These are phyloP conservation scores for Ophiostoma pallidulum DNA, from an alignment of 2,329 filamentous ascomycete species.

Conservation along the genomic window DNA sequence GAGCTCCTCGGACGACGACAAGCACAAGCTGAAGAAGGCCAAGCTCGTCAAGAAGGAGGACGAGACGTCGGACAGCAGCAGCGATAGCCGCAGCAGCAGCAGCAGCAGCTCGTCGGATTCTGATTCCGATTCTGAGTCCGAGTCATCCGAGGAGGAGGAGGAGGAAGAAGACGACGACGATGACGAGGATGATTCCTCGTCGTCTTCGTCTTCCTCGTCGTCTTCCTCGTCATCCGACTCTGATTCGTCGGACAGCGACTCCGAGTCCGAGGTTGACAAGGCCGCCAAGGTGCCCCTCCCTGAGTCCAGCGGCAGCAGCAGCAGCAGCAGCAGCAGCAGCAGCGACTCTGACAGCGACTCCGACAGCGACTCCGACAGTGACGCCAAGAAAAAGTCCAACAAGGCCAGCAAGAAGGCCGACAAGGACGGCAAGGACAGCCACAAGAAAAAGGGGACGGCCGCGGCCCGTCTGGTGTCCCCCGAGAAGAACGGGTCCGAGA, in stretches of 20 bases:
- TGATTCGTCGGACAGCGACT: conserved; percentile 19
- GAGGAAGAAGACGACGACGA: no score
- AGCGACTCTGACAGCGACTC: conserved; percentile 6
- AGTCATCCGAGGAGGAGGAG: conserved; percentile 17
- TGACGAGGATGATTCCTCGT: conserved; percentile 15
- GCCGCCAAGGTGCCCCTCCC: conserved; percentile 23
- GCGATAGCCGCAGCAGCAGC: no score
- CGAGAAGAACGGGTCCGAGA: conserved; percentile 27
- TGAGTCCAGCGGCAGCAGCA: conserved; percentile 23
- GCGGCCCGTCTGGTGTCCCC: conserved; percentile 7
- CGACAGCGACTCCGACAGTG: not conserved
- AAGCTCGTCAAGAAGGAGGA: conserved; percentile 13
- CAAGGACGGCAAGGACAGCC: not conserved
- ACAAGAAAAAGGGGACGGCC: not conserved
- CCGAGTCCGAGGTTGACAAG: conserved; percentile 20
- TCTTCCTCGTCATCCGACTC: conserved; percentile 2
- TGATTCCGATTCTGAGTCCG: conserved; percentile 20
- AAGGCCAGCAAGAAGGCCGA: conserved; percentile 10
- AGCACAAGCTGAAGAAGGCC: conserved; percentile 18
- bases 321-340: conserved; percentile 9
- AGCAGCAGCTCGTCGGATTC: no score
- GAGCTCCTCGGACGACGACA: conserved; percentile 6
- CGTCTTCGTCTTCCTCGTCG: conserved; percentile 3
- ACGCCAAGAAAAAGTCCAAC: conserved; percentile 1
- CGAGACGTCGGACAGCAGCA: conserved; percentile 22